Base-by-base conservation (phyloP, 768 basidiomycete species). In the Tephrocybe sp. region DNA sequence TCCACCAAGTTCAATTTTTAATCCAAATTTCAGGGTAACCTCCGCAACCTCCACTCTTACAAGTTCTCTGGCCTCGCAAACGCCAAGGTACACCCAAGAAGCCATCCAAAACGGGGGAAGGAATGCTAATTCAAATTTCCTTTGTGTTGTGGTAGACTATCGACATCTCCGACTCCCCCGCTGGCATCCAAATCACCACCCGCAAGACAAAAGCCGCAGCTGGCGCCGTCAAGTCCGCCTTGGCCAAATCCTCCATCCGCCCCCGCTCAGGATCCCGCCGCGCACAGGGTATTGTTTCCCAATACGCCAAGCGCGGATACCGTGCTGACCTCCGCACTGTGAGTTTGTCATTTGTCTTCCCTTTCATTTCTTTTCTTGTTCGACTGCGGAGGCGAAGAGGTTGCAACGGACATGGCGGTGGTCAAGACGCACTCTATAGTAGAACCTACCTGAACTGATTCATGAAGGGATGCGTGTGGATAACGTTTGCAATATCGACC, bases 51-150 rank as follows among this genome's bases (percentile, higher is more conserved):
- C 59, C 88, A 94, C 77, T 94, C 92, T n/a, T 78, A 80, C 79
- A 96, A 95, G 67, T 93, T 80, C 78, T 96, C 92, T 53, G 92
- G 92, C 52, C 75, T 95, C 53, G 83, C 87, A 63, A 94, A 95
- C 78, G 56, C 75, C 63, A 93, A 88, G 84, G 89, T 87, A 50
- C 53, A 69, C 35, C 19, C 7, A 36, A 19, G 14, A 16, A 13
- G 10, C 31, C 33, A 8, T 7, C 19, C 19, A 20, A 38, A 4
- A 16, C 13, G 11, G 22, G 31, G 19, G 20, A 17, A 43, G 41
- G n/a, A n/a, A 55, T 34, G 51, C 22, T 35, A 46, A 32, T 30
- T n/a, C n/a, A n/a, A n/a, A n/a, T n/a, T n/a, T n/a, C n/a, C n/a
- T n/a, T n/a, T 39, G 39, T 45, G 35, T 20, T 32, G 26, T 34